Evolutionary conservation across 2,329 filamentous ascomycete genomes (phyloP), one percentile per base, ranked within the genome.

Genomic region (Sporothrix dimorphospora): DNA sequence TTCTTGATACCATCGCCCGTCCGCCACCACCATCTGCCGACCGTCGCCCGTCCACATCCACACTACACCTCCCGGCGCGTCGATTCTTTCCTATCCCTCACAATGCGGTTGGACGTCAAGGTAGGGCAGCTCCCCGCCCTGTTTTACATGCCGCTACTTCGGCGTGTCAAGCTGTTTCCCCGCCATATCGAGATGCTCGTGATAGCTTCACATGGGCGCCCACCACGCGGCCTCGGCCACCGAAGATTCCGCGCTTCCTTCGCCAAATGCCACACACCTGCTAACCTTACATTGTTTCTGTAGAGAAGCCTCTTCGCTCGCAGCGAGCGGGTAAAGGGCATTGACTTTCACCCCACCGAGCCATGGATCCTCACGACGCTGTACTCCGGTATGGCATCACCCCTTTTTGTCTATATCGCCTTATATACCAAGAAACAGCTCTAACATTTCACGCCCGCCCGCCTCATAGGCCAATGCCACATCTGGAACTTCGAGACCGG

Each of bases 401-500:
- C 38, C 30, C n/a, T 40, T 38, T 11, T 38, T 11, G 16, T 8
- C 42, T 11, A 30, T 66, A 19, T 49, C 42, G 42, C 11, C 24
- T 5, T 34, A 6, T n/a, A 34, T 34, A 49, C 14, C 63, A 6
- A 30, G 40, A 34, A 19, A 27, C 14, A 34, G 42, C 63, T 66
- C 63, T 66, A 66, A 66, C 63, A 49, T 14, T 63, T 24, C 16
- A 45, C 19, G 42, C 9, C 9, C 3, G 38, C 45, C 63, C 27
- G 21, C 45, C 11, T 5, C 9, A 40, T 69, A 94, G 94, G 96
- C 82, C 95, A 98, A 86, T 96, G 97, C 81, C 97, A 98, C 85
- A 98, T 99, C 81, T 98, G 96, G 94, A 98, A 95, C 45, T 97
- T 97, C 83, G 95, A 97, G 84, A 97, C 94, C 69, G 94, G 97